Evolutionary conservation across 2,329 filamentous ascomycete genomes (phyloP).

Genomic region (Dactylellina drechsleri): DNA sequence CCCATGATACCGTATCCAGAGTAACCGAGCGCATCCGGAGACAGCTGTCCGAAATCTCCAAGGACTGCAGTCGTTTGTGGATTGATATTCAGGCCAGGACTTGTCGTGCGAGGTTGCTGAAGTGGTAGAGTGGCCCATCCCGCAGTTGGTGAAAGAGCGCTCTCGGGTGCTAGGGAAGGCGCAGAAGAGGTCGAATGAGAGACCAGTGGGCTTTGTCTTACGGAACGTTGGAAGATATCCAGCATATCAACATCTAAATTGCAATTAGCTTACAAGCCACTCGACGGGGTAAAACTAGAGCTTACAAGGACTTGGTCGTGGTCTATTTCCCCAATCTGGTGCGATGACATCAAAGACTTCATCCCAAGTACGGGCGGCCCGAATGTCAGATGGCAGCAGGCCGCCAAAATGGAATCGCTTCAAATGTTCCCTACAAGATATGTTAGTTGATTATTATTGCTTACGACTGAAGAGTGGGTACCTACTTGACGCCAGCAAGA

Average conservation of each 20-base stretch:
- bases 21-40: neutral
- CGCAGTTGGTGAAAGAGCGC: slow-evolving; percentile 2
- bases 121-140: slow-evolving; percentile 8
- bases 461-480: neutral
- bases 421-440: slow-evolving; percentile 35
- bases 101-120: slow-evolving; percentile 9
- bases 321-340: slow-evolving; percentile 44
- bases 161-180: slow-evolving; percentile 3
- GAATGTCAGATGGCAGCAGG: slow-evolving; percentile 38
- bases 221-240: slow-evolving; percentile 50
- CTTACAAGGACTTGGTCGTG: slow-evolving; percentile 47
- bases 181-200: neutral
- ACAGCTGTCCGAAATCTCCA: neutral
- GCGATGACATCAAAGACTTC: slow-evolving; percentile 52
- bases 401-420: slow-evolving; percentile 52
- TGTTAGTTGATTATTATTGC: slow-evolving; percentile 4
- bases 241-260: slow-evolving; percentile 48
- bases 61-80: neutral
- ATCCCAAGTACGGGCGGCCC: slow-evolving; percentile 46
- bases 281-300: neutral
- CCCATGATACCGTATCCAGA: neutral
- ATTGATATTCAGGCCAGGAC: neutral
- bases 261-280: neutral
- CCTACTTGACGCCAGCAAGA: slow-evolving; percentile 51
- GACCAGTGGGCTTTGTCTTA: slow-evolving; percentile 16